A percentile compares a stretch with the other conserved stretches of the same genome.
Conservation (phyloP, 169 alveolate species). For the Eimeria brunetti region DNA sequence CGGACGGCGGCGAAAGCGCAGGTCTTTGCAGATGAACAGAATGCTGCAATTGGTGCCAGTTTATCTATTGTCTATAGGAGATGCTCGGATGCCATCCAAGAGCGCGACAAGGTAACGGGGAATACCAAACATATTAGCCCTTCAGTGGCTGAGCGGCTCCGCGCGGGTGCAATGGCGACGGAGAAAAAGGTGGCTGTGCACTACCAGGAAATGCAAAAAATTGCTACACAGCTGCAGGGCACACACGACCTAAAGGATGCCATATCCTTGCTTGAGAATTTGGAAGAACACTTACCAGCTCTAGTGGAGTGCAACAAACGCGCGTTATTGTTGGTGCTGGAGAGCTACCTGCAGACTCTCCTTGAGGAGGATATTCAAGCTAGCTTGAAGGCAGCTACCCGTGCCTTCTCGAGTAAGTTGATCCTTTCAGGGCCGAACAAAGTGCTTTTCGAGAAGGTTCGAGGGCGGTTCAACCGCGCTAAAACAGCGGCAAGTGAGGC, state of each 20-base stretch:
- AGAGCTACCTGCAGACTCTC: neutral
- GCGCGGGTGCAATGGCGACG: neutral
- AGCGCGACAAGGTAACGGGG: neutral
- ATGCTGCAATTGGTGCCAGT: neutral
- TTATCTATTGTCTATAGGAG: neutral
- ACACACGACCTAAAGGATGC: neutral
- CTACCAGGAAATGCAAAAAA: neutral
- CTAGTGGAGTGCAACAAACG: conserved; percentile 23
- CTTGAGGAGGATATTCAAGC: conserved; percentile 28
- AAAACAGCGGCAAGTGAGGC: neutral
- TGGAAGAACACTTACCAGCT: neutral
- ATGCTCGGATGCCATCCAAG: neutral
- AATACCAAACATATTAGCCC: neutral
- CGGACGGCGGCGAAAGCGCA: neutral
- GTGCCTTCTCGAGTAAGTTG: neutral
- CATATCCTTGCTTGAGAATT: neutral
- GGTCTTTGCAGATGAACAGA: neutral
- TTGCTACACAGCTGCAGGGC: neutral
- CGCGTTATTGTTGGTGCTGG: conserved; percentile 30
- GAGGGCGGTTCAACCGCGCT: neutral
- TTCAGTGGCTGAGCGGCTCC: conserved; percentile 16
- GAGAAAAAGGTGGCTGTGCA: neutral
- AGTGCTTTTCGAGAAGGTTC: neutral
- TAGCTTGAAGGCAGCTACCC: neutral
- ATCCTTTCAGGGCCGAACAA: neutral